Evolutionary conservation across 495 filamentous ascomycete species (phyloP), one percentile per base, ranked within the genome.

Genomic region (Daldinia vernicosa): DNA sequence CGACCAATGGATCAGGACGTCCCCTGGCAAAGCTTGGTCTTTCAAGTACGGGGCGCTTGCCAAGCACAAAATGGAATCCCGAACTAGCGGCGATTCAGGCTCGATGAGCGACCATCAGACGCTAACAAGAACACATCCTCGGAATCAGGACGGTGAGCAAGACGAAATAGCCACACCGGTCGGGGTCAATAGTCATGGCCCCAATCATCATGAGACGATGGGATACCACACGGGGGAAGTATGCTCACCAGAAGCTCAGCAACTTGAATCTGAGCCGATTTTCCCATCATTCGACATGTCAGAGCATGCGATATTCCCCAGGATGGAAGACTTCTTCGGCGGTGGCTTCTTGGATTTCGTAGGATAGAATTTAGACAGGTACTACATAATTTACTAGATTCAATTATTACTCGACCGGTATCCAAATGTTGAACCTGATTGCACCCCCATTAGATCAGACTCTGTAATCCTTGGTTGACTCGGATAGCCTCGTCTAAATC

Each of bases 261-360:
- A 56, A 33, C 30, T 66, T n/a, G 72, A 63, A 14, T 30, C 71
- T 0, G 73, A 71, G 22, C 1, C 57, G 17, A 9, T 56, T 73
- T 37, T 53, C 63, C 8, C 45, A 62, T 5, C 50, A 14, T 71
- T 77, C 19, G 67, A 73, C 43, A 28, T 75, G 0, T 64, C 69
- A 5, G 75, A 72, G 39, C 54, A 76, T 37, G 37, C 69, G 17
- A 68, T 75, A 59, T 75, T 77, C 33, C 75, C 75, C 11, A 77
- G 69, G 17, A 77, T 77, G 75, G 75, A 77, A 52, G 75, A 74
- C 15, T 77, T 77, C 43, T 77, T 77, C 11, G 75, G 75, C 1
- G 75, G 75, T n/a, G 75, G 75, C 19, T 77, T 77, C 24, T 67
- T 77, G 26, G 75, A 77, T 53, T 75, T 77, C 24, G 67, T 73